phyloP scores from a whole-genome alignment of 2,329 filamentous ascomycete genomes.

The Nannizziopsis barbatae region DNA sequence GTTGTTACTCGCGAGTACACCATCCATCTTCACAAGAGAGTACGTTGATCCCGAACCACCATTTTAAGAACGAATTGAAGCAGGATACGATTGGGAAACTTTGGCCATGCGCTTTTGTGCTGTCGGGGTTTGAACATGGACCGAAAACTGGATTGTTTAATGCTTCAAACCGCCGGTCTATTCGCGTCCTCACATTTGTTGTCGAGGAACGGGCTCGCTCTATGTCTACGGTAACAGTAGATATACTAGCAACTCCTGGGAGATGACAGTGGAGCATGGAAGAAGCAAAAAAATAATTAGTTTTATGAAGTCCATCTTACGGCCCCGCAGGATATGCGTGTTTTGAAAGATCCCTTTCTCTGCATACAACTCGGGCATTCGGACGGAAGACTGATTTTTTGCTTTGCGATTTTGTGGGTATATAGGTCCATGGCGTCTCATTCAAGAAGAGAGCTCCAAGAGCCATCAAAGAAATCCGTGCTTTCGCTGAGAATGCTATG shows the following conservation, averaged over 20 bases:
- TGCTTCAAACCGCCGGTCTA: neutral
- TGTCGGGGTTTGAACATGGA: slow-evolving; percentile 7
- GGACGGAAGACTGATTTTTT: slow-evolving; percentile 57
- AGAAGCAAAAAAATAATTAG: slow-evolving; percentile 36
- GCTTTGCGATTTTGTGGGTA: slow-evolving; percentile 25
- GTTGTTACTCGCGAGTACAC: slow-evolving; percentile 99
- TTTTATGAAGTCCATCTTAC: slow-evolving; percentile 60
- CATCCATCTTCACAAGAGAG: slow-evolving; percentile 99
- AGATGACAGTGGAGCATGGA: slow-evolving; percentile 4
- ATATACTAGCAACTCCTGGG: neutral
- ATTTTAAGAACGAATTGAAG: slow-evolving; percentile 4
- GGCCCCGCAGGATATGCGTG: slow-evolving; percentile 24
- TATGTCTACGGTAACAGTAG: neutral
- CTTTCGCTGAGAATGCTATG: slow-evolving; percentile 88
- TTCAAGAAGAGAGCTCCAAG: slow-evolving; percentile 99
- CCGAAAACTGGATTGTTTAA: neutral
- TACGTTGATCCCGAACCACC: slow-evolving; percentile 46
- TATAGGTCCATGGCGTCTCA: slow-evolving; percentile 83
- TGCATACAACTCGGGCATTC: slow-evolving; percentile 28
- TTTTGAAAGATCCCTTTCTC: slow-evolving; percentile 13
- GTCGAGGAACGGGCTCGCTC: neutral
- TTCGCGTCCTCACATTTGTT: neutral
- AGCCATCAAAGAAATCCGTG: slow-evolving; percentile 99
- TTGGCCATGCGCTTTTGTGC: slow-evolving; percentile 1
- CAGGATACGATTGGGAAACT: slow-evolving; percentile 4